A percentile compares a stretch with the other conserved stretches of the same genome.
Evolutionary conservation across 441 rosid genomes (phyloP).

Genomic region (Raphanus hybrid): DNA sequence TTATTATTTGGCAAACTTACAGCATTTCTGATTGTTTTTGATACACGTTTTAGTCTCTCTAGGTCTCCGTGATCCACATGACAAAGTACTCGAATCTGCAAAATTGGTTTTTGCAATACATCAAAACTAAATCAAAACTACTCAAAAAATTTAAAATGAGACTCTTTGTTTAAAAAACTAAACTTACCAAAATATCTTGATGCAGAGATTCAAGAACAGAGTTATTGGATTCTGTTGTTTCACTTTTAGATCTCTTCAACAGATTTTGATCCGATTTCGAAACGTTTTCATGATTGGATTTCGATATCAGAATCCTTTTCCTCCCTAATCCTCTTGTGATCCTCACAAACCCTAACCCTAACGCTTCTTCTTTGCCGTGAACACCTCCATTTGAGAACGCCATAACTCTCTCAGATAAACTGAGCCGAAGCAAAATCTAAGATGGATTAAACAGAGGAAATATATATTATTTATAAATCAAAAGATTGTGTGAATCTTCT

Average conservation of each 20-base stretch:
- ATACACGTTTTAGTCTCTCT: slow-evolving; percentile 27
- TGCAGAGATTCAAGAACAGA: slow-evolving; percentile 40
- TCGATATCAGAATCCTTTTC: slow-evolving; percentile 36
- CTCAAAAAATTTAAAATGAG: no score
- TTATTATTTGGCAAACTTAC: slow-evolving; percentile 17
- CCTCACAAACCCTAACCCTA: slow-evolving; percentile 33
- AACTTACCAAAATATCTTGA: slow-evolving; percentile 44
- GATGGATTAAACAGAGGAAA: not conserved
- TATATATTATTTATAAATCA: no score
- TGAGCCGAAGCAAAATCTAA: slow-evolving; percentile 22
- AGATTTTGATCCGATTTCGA: slow-evolving; percentile 15
- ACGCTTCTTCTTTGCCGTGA: slow-evolving; percentile 10
- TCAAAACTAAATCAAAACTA: no score
- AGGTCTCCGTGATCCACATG: slow-evolving; percentile 41
- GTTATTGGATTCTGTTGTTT: not conserved
- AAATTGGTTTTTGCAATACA: no score
- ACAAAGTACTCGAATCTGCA: slow-evolving; percentile 41
- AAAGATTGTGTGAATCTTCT: slow-evolving; percentile 24
- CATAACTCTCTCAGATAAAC: slow-evolving; percentile 24
- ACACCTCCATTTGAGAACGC: slow-evolving; percentile 1
- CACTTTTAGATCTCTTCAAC: slow-evolving; percentile 18
- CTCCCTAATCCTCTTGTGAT: slow-evolving; percentile 37
- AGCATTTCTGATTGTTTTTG: slow-evolving; percentile 36
- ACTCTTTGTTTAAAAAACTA: not conserved
- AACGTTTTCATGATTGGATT: slow-evolving; percentile 12